These are phyloP conservation scores for Xanthoconium stramineum DNA, from an alignment of 768 basidiomycete genomes.

Conservation along the genomic window DNA sequence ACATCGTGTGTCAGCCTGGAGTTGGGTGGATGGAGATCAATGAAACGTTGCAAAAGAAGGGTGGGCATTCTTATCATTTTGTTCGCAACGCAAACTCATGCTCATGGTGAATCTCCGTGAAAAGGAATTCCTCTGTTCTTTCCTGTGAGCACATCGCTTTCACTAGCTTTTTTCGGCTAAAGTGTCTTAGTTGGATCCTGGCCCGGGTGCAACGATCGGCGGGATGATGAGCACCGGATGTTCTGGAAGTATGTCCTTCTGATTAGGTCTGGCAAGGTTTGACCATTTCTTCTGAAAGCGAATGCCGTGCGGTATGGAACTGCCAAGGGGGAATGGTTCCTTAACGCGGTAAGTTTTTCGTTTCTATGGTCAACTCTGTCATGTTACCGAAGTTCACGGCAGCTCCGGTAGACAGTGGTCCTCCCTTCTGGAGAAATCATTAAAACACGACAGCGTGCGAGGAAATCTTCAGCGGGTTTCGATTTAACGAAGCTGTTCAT, in stretches of 20 bases:
- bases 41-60: conserved; percentile 59
- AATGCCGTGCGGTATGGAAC: conserved; percentile 87
- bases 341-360: conserved; percentile 60
- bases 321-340: conserved; percentile 87
- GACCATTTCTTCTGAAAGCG: conserved; percentile 33
- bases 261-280: conserved; percentile 13
- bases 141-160: conserved; percentile 46
- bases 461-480: conserved; percentile 87
- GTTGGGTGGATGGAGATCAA: conserved; percentile 72
- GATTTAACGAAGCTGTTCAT: conserved; percentile 85
- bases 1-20: conserved; percentile 74
- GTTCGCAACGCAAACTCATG: neutral
- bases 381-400: neutral
- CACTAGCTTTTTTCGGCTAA: neutral
- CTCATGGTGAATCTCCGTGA: neutral
- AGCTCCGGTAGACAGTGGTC: conserved; percentile 66
- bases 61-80: conserved; percentile 23
- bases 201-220: conserved; percentile 76
- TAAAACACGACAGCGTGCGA: conserved; percentile 73
- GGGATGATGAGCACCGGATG: conserved; percentile 88
- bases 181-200: conserved; percentile 61
- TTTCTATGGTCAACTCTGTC: neutral
- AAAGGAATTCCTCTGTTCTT: conserved; percentile 78
- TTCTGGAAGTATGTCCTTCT: conserved; percentile 60
- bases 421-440: conserved; percentile 87